phyloP scores from a whole-genome alignment of 164 flowering plant genomes.

The Taxillus chinensis region DNA sequence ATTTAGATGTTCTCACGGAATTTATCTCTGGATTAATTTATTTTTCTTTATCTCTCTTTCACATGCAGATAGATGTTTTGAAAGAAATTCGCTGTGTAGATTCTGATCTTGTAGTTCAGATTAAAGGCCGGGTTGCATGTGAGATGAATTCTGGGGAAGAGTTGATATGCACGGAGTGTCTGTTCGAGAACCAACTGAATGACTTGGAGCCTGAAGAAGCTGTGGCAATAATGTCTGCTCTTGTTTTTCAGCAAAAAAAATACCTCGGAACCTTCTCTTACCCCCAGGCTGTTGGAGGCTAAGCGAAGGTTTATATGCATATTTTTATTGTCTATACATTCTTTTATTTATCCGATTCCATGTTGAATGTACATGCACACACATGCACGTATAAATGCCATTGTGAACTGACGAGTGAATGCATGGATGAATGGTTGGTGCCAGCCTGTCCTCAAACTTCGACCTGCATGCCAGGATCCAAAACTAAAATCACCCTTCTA shows the following conservation, averaged over 20 bases:
- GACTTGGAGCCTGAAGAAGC: constrained; percentile 98
- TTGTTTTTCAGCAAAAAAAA: constrained; percentile 95
- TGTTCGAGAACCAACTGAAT: constrained; percentile 92
- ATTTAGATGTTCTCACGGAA: neutral
- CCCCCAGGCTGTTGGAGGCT: constrained; percentile 68
- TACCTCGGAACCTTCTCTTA: constrained; percentile 84
- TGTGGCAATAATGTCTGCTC: constrained; percentile 91
- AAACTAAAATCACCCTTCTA: too few relatives aligned
- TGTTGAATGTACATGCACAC: too few relatives aligned
- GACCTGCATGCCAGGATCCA: too few relatives aligned
- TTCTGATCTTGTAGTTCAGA: constrained; percentile 86
- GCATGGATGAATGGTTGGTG: too few relatives aligned
- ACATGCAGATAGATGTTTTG: constrained; percentile 80
- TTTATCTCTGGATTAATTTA: neutral
- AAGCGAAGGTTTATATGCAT: constrained; percentile 35
- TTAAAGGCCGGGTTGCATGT: constrained; percentile 98
- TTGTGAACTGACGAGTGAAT: too few relatives aligned
- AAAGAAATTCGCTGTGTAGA: constrained; percentile 86
- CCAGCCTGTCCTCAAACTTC: too few relatives aligned
- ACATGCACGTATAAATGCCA: too few relatives aligned
- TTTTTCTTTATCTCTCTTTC: neutral
- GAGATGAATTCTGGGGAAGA: constrained; percentile 99
- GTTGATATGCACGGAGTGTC: constrained; percentile 88
- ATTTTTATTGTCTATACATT: neutral
- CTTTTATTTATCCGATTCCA: neutral